These are phyloP conservation scores for Pulveroboletus sp. DNA, from an alignment of 768 basidiomycete species.

Conservation along the genomic window DNA sequence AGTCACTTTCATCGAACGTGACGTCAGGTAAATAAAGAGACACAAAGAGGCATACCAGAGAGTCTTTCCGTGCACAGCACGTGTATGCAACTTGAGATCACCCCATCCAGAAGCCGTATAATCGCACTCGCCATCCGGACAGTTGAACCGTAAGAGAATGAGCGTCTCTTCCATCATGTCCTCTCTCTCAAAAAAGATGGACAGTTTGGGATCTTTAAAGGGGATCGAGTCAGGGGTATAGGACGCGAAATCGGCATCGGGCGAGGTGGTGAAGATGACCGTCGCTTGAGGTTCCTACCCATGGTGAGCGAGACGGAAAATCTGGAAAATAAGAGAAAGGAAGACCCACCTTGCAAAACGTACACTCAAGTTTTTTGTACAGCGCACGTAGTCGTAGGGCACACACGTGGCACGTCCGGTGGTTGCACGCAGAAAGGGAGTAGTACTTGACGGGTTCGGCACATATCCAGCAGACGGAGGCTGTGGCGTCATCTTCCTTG, in stretches of 20 bases:
- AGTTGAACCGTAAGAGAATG: conserved; percentile 90
- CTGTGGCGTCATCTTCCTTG: conserved; percentile 33
- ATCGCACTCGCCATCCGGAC: conserved; percentile 80
- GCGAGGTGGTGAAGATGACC: conserved; percentile 72
- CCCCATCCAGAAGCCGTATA: conserved; percentile 87
- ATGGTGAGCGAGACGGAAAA: neutral
- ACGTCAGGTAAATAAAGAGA: neutral
- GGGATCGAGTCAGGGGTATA: conserved; percentile 55
- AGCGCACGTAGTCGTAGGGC: conserved; percentile 82
- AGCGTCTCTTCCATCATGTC: conserved; percentile 96
- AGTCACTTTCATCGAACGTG: conserved; percentile 51
- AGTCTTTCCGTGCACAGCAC: conserved; percentile 68
- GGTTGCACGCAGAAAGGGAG: conserved; percentile 86
- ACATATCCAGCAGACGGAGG: conserved; percentile 81
- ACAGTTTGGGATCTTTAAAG: conserved; percentile 69
- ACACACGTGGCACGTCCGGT: conserved; percentile 94
- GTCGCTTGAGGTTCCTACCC: conserved; percentile 65
- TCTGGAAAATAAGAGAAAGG: too few relatives aligned
- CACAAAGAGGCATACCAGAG: conserved; percentile 59
- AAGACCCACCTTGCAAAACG: conserved; percentile 84
- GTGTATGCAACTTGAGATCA: conserved; percentile 82
- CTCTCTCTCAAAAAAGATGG: conserved; percentile 82
- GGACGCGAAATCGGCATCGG: conserved; percentile 58
- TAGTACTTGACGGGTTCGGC: conserved; percentile 92
- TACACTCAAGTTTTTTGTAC: conserved; percentile 92